Evolutionary conservation across 2,329 filamentous ascomycete genomes (phyloP).

Genomic region (Periglandula ipomoeae): DNA sequence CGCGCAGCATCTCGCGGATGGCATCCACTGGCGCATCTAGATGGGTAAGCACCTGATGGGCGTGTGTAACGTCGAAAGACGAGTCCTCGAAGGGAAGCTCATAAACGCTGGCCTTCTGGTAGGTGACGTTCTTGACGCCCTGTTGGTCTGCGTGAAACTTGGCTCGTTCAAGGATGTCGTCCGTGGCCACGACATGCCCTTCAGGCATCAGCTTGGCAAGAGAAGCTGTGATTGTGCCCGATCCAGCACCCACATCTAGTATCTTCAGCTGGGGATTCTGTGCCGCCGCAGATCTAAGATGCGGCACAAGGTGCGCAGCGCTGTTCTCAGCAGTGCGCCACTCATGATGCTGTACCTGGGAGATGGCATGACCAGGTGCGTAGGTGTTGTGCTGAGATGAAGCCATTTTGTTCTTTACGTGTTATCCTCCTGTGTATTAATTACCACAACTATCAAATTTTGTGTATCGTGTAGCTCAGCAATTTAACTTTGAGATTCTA

Average conservation of each 20-base stretch:
- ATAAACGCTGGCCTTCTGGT: constrained; percentile 19
- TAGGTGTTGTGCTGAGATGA: constrained; percentile 17
- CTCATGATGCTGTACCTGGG: constrained; percentile 22
- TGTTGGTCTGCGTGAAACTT: constrained; percentile 13
- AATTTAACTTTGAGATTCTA: too few relatives aligned
- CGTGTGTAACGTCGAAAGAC: constrained; percentile 33
- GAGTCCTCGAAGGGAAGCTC: constrained; percentile 29
- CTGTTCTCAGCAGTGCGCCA: constrained; percentile 34
- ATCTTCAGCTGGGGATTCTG: constrained; percentile 26
- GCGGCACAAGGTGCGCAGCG: constrained; percentile 33
- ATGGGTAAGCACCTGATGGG: constrained; percentile 34
- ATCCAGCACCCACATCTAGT: constrained; percentile 40
- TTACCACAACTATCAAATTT: too few relatives aligned
- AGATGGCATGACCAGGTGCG: constrained; percentile 14
- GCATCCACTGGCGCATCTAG: constrained; percentile 24
- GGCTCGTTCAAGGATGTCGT: constrained; percentile 21
- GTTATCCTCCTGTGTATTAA: too few relatives aligned
- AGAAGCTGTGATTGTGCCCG: constrained; percentile 37
- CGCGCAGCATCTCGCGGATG: constrained; percentile 31
- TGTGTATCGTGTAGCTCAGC: too few relatives aligned
- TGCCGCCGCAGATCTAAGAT: constrained; percentile 19
- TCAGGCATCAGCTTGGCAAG: constrained; percentile 29
- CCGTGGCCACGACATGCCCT: constrained; percentile 25
- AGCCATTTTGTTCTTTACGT: constrained; percentile 12
- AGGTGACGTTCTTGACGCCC: constrained; percentile 18